Conservation (phyloP, 2,329 filamentous ascomycete genomes). For the Beauveria scarabaeidicola region DNA sequence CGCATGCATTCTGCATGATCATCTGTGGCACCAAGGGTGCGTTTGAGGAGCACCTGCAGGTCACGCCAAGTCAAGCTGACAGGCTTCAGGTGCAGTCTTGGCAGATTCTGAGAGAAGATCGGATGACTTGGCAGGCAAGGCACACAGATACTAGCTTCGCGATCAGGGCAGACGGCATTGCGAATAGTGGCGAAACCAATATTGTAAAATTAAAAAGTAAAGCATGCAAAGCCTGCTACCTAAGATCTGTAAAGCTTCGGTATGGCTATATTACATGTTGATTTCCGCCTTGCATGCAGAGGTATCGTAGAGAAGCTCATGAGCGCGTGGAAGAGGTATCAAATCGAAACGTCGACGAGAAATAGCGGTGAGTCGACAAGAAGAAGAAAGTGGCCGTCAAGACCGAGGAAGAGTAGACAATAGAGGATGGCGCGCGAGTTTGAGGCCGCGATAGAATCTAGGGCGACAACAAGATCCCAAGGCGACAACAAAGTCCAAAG, state of each 20-base stretch:
- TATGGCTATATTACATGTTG: neutral
- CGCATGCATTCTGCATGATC: neutral
- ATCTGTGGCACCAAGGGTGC: neutral
- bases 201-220: neutral
- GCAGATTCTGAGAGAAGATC: neutral
- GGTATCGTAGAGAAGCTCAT: neutral
- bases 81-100: neutral
- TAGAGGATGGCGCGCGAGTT: no score
- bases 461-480: neutral
- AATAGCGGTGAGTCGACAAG: neutral
- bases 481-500: neutral
- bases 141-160: no score
- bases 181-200: neutral
- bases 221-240: neutral
- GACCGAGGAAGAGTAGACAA: neutral
- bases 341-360: neutral
- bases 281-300: neutral
- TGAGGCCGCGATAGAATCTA: neutral
- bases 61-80: neutral
- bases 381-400: neutral
- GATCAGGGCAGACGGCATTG: no score
- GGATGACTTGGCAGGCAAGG: neutral
- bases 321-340: neutral
- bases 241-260: neutral
- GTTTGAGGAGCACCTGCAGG: neutral